A percentile compares a stretch with the other conserved stretches of the same genome.
Evolutionary conservation across 208 protist genomes (phyloP).

Genomic region (Porcisia deanei): DNA sequence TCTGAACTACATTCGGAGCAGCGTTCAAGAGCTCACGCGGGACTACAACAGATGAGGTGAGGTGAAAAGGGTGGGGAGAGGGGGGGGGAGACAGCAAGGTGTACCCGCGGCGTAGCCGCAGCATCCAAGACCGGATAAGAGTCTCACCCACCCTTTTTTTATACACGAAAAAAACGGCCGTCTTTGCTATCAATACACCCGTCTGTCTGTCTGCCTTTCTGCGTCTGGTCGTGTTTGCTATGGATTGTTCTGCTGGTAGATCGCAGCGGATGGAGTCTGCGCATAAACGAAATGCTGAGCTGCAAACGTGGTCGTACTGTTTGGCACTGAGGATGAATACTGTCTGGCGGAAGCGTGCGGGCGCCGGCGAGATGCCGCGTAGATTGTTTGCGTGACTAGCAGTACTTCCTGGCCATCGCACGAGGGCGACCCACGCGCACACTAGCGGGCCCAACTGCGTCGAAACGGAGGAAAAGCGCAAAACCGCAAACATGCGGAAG

Average conservation of each 20-base stretch:
- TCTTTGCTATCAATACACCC: background rate
- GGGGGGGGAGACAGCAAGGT: background rate
- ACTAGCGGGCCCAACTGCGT: no score
- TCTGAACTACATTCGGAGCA: constrained; percentile 35
- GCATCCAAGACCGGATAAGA: background rate
- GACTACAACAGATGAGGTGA: constrained; percentile 28
- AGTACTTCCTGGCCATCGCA: no score
- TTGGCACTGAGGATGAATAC: background rate
- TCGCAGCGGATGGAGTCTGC: background rate
- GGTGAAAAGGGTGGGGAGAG: background rate
- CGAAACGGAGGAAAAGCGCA: no score
- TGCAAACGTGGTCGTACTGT: background rate
- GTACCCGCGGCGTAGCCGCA: background rate
- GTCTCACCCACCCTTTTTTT: background rate
- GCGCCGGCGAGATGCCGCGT: no score
- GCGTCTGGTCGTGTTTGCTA: background rate
- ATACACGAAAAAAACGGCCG: no score
- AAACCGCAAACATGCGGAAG: no score
- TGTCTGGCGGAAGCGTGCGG: background rate
- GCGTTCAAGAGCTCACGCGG: constrained; percentile 23
- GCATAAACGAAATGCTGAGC: background rate
- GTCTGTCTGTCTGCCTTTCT: background rate
- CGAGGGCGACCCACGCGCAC: no score
- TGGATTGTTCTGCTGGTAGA: background rate
- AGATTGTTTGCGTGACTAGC: no score